Evolutionary conservation across 106 monocot species (phyloP), one percentile per base, ranked within the genome.

Genomic region (Amphibolis antarctica): DNA sequence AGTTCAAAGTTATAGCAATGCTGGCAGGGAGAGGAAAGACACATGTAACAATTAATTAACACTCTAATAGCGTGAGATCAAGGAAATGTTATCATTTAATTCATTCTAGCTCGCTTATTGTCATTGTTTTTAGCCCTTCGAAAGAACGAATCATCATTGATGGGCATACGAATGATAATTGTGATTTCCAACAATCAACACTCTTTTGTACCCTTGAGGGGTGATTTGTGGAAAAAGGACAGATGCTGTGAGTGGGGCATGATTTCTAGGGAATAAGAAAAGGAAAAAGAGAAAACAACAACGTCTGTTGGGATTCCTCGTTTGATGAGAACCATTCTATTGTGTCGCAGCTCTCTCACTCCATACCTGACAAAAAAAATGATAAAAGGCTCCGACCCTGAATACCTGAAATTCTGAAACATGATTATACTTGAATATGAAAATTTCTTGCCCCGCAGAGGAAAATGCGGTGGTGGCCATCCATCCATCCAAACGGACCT

Each of bases 231-330:
- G 46, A 44, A 26, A 63, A 46, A 12, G 22, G 63, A 46, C 63
- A 63, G 44, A 12, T 19, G 1, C 6, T 26, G 44, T 47, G 13
- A 46, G 44, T 63, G 63, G 46, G 27, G 18, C 46, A 63, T 12
- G 4, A 46, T 46, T 46, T 46, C 46, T 17, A 24, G 63, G 45
- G 46, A 63, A 63, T 43, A 47, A 22, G 24, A 63, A 63, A 63
- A 63, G 27, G 12, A 18, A 46, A 46, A 63, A 9, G 24, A 46
- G 24, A 12, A 10, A 43, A 60, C 9, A 10, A 21, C 10, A n/a
- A n/a, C n/a, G n/a, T n/a, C n/a, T n/a, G 60, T 60, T 60, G 26
- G 25, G 28, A 57, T 15, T 56, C 56, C 49, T 14, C 0, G 3
- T 49, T 19, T 1, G 13, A 14, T 49, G 49, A 49, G 49, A 49